A percentile compares a stretch with the other conserved stretches of the same genome.
phyloP scores from a whole-genome alignment of 2,329 filamentous ascomycete species.

The Acrocalymma vagum region DNA sequence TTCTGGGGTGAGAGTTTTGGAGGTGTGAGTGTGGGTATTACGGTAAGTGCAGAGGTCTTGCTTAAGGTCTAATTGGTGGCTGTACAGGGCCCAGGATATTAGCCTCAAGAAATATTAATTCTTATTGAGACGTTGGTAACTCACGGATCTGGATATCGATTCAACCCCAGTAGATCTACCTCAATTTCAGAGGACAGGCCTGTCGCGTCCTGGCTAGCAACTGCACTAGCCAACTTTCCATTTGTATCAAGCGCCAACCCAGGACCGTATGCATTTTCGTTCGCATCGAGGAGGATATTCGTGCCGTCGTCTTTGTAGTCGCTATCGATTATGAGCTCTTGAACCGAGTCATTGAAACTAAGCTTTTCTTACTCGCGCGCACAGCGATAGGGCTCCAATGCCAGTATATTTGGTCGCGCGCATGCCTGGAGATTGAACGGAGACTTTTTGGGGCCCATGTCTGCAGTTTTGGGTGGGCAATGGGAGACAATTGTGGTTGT shows the following conservation, averaged over 20 bases:
- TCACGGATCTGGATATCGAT: slow-evolving; percentile 92
- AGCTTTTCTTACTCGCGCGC: slow-evolving; percentile 59
- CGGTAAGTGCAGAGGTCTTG: slow-evolving; percentile 85
- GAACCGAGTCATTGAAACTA: slow-evolving; percentile 15
- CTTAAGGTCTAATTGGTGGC: slow-evolving; percentile 87
- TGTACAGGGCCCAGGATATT: too few relatives aligned
- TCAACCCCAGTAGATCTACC: slow-evolving; percentile 81
- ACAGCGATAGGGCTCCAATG: slow-evolving; percentile 62
- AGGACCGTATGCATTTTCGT: slow-evolving; percentile 96
- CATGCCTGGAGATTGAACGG: slow-evolving; percentile 59
- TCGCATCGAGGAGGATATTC: slow-evolving; percentile 95
- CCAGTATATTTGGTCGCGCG: slow-evolving; percentile 61
- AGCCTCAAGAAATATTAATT: too few relatives aligned
- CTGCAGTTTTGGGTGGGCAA: background rate
- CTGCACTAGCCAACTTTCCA: slow-evolving; percentile 57
- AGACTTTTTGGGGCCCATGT: slow-evolving; percentile 36
- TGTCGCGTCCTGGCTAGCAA: slow-evolving; percentile 49
- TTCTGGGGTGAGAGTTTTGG: slow-evolving; percentile 75
- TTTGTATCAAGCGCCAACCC: slow-evolving; percentile 66
- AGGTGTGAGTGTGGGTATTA: slow-evolving; percentile 83
- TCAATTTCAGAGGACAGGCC: slow-evolving; percentile 57
- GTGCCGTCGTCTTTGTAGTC: slow-evolving; percentile 99
- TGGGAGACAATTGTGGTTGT: background rate
- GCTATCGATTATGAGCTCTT: slow-evolving; percentile 56
- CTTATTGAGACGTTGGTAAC: too few relatives aligned